These are phyloP conservation scores for Zasmidium citrigriseum DNA, from an alignment of 2,329 filamentous ascomycete genomes.

Conservation along the genomic window DNA sequence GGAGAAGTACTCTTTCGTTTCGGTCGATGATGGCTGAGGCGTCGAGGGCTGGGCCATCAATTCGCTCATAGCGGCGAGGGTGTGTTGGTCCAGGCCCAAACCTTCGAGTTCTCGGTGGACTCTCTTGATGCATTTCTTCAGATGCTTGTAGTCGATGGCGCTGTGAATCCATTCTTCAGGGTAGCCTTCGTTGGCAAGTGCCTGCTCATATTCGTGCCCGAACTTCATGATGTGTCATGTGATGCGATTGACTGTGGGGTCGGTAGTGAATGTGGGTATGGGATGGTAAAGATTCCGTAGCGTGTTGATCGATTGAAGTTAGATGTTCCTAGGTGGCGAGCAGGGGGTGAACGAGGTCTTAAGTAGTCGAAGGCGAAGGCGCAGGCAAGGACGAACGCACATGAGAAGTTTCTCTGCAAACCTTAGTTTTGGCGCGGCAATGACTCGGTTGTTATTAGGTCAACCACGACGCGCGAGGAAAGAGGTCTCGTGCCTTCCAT, in stretches of 20 bases:
- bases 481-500: constrained; percentile 1
- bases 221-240: constrained; percentile 70
- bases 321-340: constrained; percentile 1
- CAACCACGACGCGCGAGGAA: background rate
- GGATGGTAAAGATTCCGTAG: background rate
- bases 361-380: constrained; percentile 1
- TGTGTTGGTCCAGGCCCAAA: constrained; percentile 71
- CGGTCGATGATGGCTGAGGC: background rate
- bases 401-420: background rate
- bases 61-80: constrained; percentile 64
- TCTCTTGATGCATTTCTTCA: constrained; percentile 87
- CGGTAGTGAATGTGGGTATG: background rate
- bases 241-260: background rate
- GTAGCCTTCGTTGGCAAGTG: constrained; percentile 71
- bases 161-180: constrained; percentile 70
- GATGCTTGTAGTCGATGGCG: constrained; percentile 78
- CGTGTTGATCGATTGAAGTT: background rate
- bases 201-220: constrained; percentile 72
- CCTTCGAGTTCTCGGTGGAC: constrained; percentile 70
- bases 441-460: background rate
- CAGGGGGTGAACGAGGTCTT: background rate
- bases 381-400: background rate
- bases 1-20: constrained; percentile 24
- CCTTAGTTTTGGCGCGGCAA: background rate
- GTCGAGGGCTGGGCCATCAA: constrained; percentile 31